A percentile compares a stretch with the other conserved stretches of the same genome.
phyloP scores from a whole-genome alignment of 2,329 filamentous ascomycete genomes.

The Geoglossum cookeanum region DNA sequence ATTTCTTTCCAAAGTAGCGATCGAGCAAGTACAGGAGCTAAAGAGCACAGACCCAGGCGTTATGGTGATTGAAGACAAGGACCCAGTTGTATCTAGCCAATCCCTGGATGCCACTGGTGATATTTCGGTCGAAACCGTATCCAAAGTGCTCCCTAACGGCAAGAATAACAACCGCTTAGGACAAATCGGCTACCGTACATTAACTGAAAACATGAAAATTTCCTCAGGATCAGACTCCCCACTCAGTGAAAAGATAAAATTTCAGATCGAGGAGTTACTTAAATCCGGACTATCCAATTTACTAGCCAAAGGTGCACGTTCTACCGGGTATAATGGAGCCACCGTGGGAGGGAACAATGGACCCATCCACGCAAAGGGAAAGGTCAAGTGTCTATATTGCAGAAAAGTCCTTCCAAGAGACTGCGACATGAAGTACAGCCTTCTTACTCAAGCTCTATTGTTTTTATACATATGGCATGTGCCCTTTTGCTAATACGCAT shows the following conservation, averaged over 20 bases:
- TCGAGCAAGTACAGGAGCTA: not conserved
- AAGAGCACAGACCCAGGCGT: not conserved
- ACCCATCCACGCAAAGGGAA: not conserved
- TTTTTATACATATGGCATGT: not conserved
- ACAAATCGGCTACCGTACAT: not conserved
- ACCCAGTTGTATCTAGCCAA: not conserved
- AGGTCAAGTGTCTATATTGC: conserved; percentile 9
- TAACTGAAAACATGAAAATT: not conserved
- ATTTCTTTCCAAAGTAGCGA: not conserved
- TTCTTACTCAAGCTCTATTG: not conserved
- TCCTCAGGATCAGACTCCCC: not conserved
- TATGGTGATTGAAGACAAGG: not conserved
- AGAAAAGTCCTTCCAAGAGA: conserved; percentile 14
- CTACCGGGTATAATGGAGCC: not conserved
- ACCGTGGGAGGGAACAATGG: not conserved
- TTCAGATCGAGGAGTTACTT: not conserved
- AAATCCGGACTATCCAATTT: not conserved
- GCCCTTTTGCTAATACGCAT: conserved; percentile 10
- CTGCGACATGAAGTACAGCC: conserved; percentile 22
- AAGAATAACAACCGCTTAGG: not conserved
- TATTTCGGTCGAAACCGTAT: not conserved
- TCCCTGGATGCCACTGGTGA: not conserved
- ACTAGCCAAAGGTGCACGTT: not conserved
- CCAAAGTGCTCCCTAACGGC: not conserved
- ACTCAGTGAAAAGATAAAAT: not conserved